Evolutionary conservation across 345 rosid genomes (phyloP).

Genomic region (Gossypium ekmanianum): DNA sequence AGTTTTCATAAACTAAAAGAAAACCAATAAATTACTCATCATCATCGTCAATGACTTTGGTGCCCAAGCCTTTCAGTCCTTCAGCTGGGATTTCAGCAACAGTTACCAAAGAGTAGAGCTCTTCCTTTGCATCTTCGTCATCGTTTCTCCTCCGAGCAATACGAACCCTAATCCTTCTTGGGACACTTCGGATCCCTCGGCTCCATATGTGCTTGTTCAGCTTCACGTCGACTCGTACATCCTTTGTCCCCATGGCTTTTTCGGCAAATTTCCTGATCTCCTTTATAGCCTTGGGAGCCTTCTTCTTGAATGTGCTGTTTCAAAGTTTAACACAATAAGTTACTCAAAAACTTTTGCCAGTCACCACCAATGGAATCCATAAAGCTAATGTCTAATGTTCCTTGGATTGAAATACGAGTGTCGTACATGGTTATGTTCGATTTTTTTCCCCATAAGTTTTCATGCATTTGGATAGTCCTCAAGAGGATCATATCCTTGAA

Average conservation of each 20-base stretch:
- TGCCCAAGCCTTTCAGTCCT: slow-evolving; percentile 56
- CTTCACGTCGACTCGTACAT: slow-evolving; percentile 49
- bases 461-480: too few relatives aligned
- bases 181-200: slow-evolving; percentile 59
- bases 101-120: slow-evolving; percentile 58
- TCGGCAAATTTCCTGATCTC: slow-evolving; percentile 62
- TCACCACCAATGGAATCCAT: neutral
- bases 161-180: slow-evolving; percentile 57
- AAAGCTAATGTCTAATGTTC: neutral
- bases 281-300: slow-evolving; percentile 63
- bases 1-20: neutral
- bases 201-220: slow-evolving; percentile 68
- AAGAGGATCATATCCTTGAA: too few relatives aligned
- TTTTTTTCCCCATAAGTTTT: too few relatives aligned
- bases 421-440: too few relatives aligned
- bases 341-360: neutral
- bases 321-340: neutral
- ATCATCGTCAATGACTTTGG: slow-evolving; percentile 62
- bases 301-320: slow-evolving; percentile 67
- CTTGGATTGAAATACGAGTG: too few relatives aligned
- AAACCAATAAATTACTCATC: slow-evolving; percentile 37
- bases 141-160: slow-evolving; percentile 60
- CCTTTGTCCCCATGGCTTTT: slow-evolving; percentile 52
- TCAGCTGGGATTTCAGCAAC: slow-evolving; percentile 51
- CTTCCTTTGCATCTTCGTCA: slow-evolving; percentile 66